phyloP scores from a whole-genome alignment of 805 yeast genomes.

The Candida glaebosa region DNA sequence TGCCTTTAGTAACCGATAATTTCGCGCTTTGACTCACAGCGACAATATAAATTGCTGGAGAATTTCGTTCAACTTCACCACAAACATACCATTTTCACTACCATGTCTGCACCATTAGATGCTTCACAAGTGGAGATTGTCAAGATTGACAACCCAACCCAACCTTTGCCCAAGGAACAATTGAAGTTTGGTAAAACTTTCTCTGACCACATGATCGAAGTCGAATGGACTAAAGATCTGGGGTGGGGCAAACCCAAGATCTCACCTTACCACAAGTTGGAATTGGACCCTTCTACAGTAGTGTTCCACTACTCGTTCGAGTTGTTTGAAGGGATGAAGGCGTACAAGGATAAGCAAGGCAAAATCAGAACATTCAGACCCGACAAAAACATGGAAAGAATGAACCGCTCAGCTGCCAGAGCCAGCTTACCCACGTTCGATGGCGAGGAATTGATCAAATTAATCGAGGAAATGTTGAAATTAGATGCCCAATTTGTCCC shows the following conservation, averaged over 20 bases:
- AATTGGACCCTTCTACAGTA: constrained; percentile 81
- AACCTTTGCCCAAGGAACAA: constrained; percentile 34
- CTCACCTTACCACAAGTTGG: constrained; percentile 74
- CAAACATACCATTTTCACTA: too few relatives aligned
- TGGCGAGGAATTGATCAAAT: constrained; percentile 67
- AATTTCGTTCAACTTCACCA: too few relatives aligned
- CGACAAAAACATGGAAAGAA: constrained; percentile 85
- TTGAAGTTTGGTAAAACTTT: constrained; percentile 50
- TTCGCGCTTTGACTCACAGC: neutral
- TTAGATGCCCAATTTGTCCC: constrained; percentile 81
- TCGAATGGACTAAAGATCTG: constrained; percentile 70
- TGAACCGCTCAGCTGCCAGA: constrained; percentile 85
- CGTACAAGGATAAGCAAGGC: constrained; percentile 65
- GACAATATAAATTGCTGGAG: neutral
- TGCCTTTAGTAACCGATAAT: neutral
- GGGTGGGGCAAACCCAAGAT: constrained; percentile 94
- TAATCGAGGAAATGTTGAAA: constrained; percentile 71
- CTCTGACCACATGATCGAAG: constrained; percentile 85
- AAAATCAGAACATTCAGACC: constrained; percentile 83
- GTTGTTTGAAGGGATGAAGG: constrained; percentile 94
- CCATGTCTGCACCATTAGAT: constrained; percentile 28
- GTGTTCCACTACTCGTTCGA: constrained; percentile 96
- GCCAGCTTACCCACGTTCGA: constrained; percentile 88
- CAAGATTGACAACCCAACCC: constrained; percentile 35
- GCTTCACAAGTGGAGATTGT: constrained; percentile 34